A percentile compares a stretch with the other conserved stretches of the same genome.
phyloP scores from a whole-genome alignment of 441 rosid genomes.

The Kokia cookei region DNA sequence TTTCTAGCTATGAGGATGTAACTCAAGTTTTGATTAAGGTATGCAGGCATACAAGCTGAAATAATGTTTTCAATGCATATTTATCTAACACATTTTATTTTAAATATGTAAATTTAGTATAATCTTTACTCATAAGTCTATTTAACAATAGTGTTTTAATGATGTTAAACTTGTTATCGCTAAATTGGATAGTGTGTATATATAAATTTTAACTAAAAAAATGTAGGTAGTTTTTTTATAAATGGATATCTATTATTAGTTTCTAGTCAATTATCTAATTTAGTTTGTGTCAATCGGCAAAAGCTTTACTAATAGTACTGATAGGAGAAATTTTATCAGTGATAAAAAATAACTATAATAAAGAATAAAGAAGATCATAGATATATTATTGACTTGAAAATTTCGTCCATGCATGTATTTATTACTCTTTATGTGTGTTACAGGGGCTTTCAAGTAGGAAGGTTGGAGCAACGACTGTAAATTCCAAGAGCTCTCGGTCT shows the following conservation, averaged over 20 bases:
- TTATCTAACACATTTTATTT: not conserved
- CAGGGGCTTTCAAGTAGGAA: slow-evolving; percentile 93
- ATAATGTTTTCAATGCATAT: not conserved
- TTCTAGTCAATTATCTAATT: too few species aligned
- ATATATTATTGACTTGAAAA: not conserved
- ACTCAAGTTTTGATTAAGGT: slow-evolving; percentile 88
- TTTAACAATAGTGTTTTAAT: not conserved
- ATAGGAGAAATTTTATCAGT: too few species aligned
- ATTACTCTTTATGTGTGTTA: not conserved
- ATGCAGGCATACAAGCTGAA: not conserved
- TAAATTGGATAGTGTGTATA: not conserved
- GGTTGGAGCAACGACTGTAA: slow-evolving; percentile 89
- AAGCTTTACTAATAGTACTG: too few species aligned
- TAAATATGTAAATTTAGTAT: not conserved
- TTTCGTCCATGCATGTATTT: not conserved
- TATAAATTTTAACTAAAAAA: too few species aligned
- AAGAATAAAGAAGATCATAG: not conserved
- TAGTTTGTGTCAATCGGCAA: too few species aligned
- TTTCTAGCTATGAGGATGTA: slow-evolving; percentile 72
- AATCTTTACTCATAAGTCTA: not conserved
- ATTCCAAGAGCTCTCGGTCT: slow-evolving; percentile 93
- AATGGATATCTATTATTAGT: too few species aligned
- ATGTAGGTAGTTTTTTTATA: too few species aligned
- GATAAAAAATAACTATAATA: not conserved
- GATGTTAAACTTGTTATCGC: not conserved